Evolutionary conservation across 1,284 basidiomycete genomes (phyloP), one percentile per base, ranked within the genome.

Genomic region (Trametes pubescens): DNA sequence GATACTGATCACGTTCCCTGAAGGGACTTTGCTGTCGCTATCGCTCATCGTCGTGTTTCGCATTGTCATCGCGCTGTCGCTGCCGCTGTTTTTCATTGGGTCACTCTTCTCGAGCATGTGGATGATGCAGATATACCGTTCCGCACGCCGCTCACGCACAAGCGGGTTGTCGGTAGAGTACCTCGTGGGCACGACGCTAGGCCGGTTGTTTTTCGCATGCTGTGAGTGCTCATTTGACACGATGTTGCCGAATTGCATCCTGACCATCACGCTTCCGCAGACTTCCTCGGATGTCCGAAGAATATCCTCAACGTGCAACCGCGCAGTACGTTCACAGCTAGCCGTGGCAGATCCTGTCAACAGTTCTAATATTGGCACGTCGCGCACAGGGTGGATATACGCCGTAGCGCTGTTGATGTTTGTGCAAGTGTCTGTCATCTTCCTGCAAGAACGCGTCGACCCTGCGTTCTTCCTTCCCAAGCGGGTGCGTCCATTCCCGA

Each of bases 81-180:
- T 94, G 14, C 85, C 91, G 0, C 82, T 94, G 35, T 74, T 93
- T 47, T 87, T 54, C 40, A 44, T 95, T 16, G 86, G 83, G 11
- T 74, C 80, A 21, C 82, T 92, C 63, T 94, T 95, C 76, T 91
- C 88, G 2, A 84, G 85, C 67, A 84, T 92, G 68, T 97, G 95
- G 95, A 69, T 91, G 1, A 90, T 92, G 6, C 94, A 96, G 78
- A 94, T 96, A 57, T 82, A 90, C 65, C 83, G 95, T 29, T 93
- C 94, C 44, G 86, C 85, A 7, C 82, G 84, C 26, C 83, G 91
- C 22, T 92, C 91, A 6, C 83, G 91, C 58, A 83, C 83, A 8
- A 90, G 90, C 71, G 91, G 90, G 0, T 75, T 96, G 51, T 79
- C 84, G 7, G 81, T 80, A 51, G 86, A 88, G 67, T 95, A 95